Conservation (phyloP, 306 rosid genomes). For the Leucaena leucocephala region DNA sequence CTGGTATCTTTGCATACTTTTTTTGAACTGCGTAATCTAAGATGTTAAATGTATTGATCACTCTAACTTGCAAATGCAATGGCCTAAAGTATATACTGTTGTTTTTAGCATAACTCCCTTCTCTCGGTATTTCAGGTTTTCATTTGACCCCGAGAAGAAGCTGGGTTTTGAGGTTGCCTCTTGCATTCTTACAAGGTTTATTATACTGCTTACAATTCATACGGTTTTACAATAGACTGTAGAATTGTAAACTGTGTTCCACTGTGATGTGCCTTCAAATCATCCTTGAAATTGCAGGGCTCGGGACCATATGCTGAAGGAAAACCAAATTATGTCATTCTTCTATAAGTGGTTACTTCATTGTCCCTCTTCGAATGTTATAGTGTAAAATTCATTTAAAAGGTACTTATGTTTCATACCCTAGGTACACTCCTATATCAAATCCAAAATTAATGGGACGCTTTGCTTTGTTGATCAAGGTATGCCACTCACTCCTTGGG, state of each 20-base stretch:
- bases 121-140: slow-evolving; percentile 53
- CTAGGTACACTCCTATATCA: slow-evolving; percentile 96
- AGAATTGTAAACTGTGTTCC: not conserved
- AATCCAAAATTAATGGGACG: slow-evolving; percentile 87
- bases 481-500: slow-evolving; percentile 36
- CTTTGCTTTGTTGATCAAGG: slow-evolving; percentile 96
- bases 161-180: slow-evolving; percentile 72
- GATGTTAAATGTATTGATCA: not conserved
- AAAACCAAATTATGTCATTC: slow-evolving; percentile 60
- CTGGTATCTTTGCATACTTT: slow-evolving; percentile 45
- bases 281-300: slow-evolving; percentile 51
- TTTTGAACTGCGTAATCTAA: not conserved
- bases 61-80: too few species aligned
- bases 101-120: slow-evolving; percentile 19
- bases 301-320: slow-evolving; percentile 66
- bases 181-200: slow-evolving; percentile 65
- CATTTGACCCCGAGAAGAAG: slow-evolving; percentile 61
- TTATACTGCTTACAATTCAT: not conserved
- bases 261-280: slow-evolving; percentile 6
- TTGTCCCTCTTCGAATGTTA: not conserved
- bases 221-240: not conserved
- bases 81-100: too few species aligned
- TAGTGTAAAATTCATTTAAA: not conserved
- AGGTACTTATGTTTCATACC: slow-evolving; percentile 29
- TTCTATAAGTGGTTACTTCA: slow-evolving; percentile 59